Base-by-base conservation (phyloP, 371 early-diverging fungal genomes). In the Mortierella sp. region DNA sequence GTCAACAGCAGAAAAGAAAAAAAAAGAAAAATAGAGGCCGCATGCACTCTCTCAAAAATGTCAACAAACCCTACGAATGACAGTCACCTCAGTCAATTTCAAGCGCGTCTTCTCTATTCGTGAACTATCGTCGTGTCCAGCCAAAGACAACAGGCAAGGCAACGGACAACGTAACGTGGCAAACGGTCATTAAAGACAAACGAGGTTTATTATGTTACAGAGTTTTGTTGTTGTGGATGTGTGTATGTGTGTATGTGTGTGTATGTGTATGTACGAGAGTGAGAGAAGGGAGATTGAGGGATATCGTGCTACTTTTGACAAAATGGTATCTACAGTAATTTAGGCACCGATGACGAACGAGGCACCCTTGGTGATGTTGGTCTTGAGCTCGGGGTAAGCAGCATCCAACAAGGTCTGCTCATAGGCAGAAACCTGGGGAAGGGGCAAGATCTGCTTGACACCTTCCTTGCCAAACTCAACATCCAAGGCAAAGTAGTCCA, bases 391-490 rank as follows among this genome's bases (percentile, higher is more conserved):
- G 63, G 91, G 87, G 72, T 95, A 89, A 70, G 95, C 95, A 72
- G 89, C 95, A 51, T 90, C 87, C 74, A 95, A 84, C 49, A 98
- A 90, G 32, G 88, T 87, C 87, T 95, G 79, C 89, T 98, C 98
- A 82, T 92, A 95, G 24, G 80, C 89, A 74, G 91, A 91, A 70
- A 96, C 71, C 29, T 89, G 56, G 41, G 95, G 95, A 75, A 97
- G 75, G 43, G 95, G 94, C 81, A 92, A 88, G 86, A 96, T 93
- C 85, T 92, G 94, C 71, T 89, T 75, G 46, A 95, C 94, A 83
- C 97, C 97, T 6, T 94, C 90, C 49, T 89, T 87, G 78, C 97
- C 97, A 75, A 98, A 92, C 91, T 96, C 95, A 79, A 98, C 94
- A 75, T 93, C 93, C 43, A 93, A 91, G 44, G 97, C 94, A 88